Base-by-base conservation (phyloP, 2,329 filamentous ascomycete species). In the Daldinia eschscholtzii region DNA sequence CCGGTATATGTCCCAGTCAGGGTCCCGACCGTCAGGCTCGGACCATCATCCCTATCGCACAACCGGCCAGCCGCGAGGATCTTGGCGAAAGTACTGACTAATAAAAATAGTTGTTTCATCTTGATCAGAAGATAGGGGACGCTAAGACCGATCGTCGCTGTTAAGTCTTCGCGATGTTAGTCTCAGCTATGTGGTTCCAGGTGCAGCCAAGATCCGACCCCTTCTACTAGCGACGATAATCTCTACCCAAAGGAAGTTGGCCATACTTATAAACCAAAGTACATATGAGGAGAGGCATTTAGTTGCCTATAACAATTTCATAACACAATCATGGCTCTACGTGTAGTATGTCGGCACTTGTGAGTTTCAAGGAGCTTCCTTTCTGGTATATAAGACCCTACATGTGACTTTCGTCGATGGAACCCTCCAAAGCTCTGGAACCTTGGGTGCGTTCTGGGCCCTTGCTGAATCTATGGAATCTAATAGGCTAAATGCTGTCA, bases 1-100 rank as follows among this genome's bases (percentile, higher is more conserved):
- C 72, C 75, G 41, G 67, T 73, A 41, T 71, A 77, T 39, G 28
- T 65, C 10, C 75, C 75, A 6, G 71, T 73, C 26, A 65, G 20
- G 4, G 73, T 71, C 42, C 57, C 23, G 20, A 77, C 72, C 13
- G 74, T 76, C 30, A 77, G 62, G 37, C 64, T 57, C 33, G 64
- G 65, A 18, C 44, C 35, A 13, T 20, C 30, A 13, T 46, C 58
- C 9, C n/a, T 52, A 41, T 39, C 56, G 39, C 57, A 67, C 10
- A 61, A 12, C 5, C 37, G 26, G 57, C 48, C 44, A 35, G 61
- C 59, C 39, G 30, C 39, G 18, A 44, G 35, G 28, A 66, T 63
- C 39, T 18, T 60, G 33, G 39, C 42, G 9, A 70, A 28, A 20
- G 61, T 64, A 44, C 42, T 55, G 42, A 64, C 53, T 5, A 71